Percentiles rank a stretch among this genome's conserved stretches.
Conservation (phyloP, 2,329 filamentous ascomycete species). For the Colletotrichum tabaci region DNA sequence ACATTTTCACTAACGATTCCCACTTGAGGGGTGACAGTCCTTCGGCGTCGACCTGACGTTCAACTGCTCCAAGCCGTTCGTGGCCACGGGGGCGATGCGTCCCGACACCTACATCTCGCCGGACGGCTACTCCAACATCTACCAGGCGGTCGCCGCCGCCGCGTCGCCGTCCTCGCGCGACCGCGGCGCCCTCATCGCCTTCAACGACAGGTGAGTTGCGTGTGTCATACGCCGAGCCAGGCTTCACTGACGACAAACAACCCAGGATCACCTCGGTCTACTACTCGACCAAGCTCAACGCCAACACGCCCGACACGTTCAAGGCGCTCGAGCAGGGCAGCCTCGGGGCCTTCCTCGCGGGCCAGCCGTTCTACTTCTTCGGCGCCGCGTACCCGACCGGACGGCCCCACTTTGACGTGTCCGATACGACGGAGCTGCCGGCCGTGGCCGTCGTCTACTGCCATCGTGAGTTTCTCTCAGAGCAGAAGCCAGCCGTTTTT, state of each 20-base stretch:
- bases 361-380: slow-evolving; percentile 69
- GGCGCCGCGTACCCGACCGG: slow-evolving; percentile 59
- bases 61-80: slow-evolving; percentile 66
- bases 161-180: slow-evolving; percentile 56
- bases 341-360: slow-evolving; percentile 65
- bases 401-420: slow-evolving; percentile 54
- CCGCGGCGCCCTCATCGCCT: slow-evolving; percentile 64
- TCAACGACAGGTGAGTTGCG: slow-evolving; percentile 58
- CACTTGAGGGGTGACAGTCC: slow-evolving; percentile 46
- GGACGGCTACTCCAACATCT: slow-evolving; percentile 68
- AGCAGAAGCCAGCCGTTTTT: too few relatives aligned
- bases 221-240: too few relatives aligned
- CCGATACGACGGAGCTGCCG: slow-evolving; percentile 55
- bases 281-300: slow-evolving; percentile 68
- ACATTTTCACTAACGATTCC: too few relatives aligned
- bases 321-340: slow-evolving; percentile 64
- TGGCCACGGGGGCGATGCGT: slow-evolving; percentile 68
- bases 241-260: too few relatives aligned
- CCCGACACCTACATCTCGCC: slow-evolving; percentile 68
- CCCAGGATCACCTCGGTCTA: slow-evolving; percentile 61
- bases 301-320: slow-evolving; percentile 69
- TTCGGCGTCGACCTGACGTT: slow-evolving; percentile 68
- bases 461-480: slow-evolving; percentile 51
- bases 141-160: slow-evolving; percentile 66
- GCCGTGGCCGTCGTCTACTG: slow-evolving; percentile 63